Evolutionary conservation across 1,284 basidiomycete species (phyloP).

Genomic region (Sphaerobolus stellatus): DNA sequence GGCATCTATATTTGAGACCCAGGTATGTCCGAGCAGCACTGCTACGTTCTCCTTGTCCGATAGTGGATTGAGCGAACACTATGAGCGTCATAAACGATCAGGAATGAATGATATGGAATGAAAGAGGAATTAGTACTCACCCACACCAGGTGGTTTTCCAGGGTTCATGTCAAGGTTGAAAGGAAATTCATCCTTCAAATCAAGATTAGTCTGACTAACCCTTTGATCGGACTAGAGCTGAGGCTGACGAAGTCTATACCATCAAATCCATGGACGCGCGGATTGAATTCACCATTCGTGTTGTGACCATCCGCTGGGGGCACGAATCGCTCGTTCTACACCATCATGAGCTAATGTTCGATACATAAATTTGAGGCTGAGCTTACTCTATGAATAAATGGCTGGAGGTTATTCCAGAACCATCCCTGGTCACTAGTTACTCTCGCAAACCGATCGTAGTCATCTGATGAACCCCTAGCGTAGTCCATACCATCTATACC

Average conservation of each 20-base stretch:
- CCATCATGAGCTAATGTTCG: neutral
- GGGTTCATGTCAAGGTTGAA: conserved; percentile 36
- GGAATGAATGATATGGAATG: no score
- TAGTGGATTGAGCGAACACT: conserved; percentile 37
- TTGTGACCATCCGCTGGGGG: conserved; percentile 20
- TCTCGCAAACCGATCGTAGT: conserved; percentile 28
- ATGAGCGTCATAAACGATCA: neutral
- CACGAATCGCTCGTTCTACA: conserved; percentile 20
- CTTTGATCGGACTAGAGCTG: conserved; percentile 13
- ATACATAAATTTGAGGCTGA: conserved; percentile 3
- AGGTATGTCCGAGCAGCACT: no score
- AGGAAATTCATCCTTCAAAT: conserved; percentile 18
- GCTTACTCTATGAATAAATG: conserved; percentile 22
- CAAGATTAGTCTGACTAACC: conserved; percentile 15
- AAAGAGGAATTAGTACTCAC: conserved; percentile 19
- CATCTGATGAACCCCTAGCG: conserved; percentile 24
- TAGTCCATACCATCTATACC: conserved; percentile 21
- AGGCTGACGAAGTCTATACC: conserved; percentile 19
- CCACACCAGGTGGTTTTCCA: conserved; percentile 33
- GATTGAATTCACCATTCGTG: conserved; percentile 19
- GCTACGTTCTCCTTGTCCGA: no score
- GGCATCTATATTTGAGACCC: no score
- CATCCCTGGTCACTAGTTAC: conserved; percentile 30
- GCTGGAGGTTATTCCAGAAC: conserved; percentile 28
- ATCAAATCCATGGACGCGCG: conserved; percentile 19